These are phyloP conservation scores for Paradendryphiella salina DNA, from an alignment of 2,329 filamentous ascomycete genomes.

Conservation along the genomic window DNA sequence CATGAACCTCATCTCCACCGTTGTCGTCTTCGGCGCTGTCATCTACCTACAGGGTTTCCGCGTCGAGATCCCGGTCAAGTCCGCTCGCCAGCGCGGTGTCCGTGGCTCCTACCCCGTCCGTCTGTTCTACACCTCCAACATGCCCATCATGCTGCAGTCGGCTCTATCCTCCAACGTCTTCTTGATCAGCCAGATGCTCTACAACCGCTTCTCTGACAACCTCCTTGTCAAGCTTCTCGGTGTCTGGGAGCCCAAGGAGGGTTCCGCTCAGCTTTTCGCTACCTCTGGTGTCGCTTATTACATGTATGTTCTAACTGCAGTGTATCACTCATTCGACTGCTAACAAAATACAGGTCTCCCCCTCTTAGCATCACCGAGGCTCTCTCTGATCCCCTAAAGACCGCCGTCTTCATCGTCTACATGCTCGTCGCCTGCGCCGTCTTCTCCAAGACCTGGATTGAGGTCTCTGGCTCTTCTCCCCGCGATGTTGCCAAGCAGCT, in stretches of 20 bases:
- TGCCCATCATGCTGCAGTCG: slow-evolving; percentile 99
- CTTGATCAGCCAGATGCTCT: slow-evolving; percentile 98
- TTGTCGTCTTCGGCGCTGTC: slow-evolving; percentile 91
- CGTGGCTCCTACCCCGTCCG: slow-evolving; percentile 97
- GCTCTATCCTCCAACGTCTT: slow-evolving; percentile 99
- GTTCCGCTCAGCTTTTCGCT: slow-evolving; percentile 92
- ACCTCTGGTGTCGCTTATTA: slow-evolving; percentile 96
- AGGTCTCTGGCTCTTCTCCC: slow-evolving; percentile 96
- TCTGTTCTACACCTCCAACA: slow-evolving; percentile 99
- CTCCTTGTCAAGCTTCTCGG: slow-evolving; percentile 95
- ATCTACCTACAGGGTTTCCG: slow-evolving; percentile 99
- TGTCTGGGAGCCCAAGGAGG: slow-evolving; percentile 97
- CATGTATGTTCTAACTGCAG: slow-evolving; percentile 60
- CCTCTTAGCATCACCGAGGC: slow-evolving; percentile 97
- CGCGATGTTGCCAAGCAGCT: slow-evolving; percentile 99
- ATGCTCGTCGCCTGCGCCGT: slow-evolving; percentile 97
- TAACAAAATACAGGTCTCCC: slow-evolving; percentile 62
- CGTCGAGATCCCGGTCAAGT: slow-evolving; percentile 99
- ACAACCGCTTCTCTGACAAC: slow-evolving; percentile 98
- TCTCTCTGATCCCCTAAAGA: slow-evolving; percentile 95
- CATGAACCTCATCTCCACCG: slow-evolving; percentile 95
- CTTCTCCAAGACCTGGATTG: slow-evolving; percentile 99
- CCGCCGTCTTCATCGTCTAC: slow-evolving; percentile 90
- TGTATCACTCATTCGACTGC: background rate
- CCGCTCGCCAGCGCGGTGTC: slow-evolving; percentile 96